Evolutionary conservation across 1,139 yeast species (phyloP).

Genomic region (Lodderomyces metapsilosis): DNA sequence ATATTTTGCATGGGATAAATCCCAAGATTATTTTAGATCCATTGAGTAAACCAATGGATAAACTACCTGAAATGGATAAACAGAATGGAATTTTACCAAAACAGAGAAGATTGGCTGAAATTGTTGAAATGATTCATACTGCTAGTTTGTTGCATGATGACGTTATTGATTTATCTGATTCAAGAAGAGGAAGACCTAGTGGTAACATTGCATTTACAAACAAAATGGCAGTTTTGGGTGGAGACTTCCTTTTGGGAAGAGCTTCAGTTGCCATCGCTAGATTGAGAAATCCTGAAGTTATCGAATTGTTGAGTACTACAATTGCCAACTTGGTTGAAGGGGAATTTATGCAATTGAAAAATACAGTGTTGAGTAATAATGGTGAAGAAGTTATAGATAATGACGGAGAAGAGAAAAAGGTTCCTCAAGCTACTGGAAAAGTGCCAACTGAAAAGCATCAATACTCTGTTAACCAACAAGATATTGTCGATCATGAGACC

Average conservation of each 20-base stretch:
- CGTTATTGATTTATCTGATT: conserved; percentile 89
- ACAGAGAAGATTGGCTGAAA: conserved; percentile 92
- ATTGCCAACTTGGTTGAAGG: conserved; percentile 98
- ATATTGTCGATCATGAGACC: conserved; percentile 59
- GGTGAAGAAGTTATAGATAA: conserved; percentile 48
- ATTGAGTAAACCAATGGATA: conserved; percentile 74
- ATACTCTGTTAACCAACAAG: conserved; percentile 43
- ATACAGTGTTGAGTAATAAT: conserved; percentile 59
- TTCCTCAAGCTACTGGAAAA: conserved; percentile 65
- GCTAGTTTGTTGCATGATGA: conserved; percentile 97
- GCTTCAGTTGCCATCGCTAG: conserved; percentile 96
- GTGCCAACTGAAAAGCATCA: conserved; percentile 61
- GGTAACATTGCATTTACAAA: conserved; percentile 94
- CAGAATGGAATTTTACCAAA: conserved; percentile 81
- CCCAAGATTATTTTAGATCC: conserved; percentile 81
- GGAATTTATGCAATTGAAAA: conserved; percentile 96
- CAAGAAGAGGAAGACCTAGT: conserved; percentile 86
- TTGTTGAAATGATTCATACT: conserved; percentile 97
- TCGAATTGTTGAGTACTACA: conserved; percentile 89
- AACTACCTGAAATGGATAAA: conserved; percentile 60
- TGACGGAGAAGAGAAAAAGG: conserved; percentile 47
- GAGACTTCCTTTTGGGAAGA: conserved; percentile 90
- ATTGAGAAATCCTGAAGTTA: conserved; percentile 93
- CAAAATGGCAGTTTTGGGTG: conserved; percentile 97
- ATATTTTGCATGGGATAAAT: conserved; percentile 83